A percentile compares a stretch with the other conserved stretches of the same genome.
Conservation (phyloP, 352 stramenopile species). For the Pythium myriotylum region DNA sequence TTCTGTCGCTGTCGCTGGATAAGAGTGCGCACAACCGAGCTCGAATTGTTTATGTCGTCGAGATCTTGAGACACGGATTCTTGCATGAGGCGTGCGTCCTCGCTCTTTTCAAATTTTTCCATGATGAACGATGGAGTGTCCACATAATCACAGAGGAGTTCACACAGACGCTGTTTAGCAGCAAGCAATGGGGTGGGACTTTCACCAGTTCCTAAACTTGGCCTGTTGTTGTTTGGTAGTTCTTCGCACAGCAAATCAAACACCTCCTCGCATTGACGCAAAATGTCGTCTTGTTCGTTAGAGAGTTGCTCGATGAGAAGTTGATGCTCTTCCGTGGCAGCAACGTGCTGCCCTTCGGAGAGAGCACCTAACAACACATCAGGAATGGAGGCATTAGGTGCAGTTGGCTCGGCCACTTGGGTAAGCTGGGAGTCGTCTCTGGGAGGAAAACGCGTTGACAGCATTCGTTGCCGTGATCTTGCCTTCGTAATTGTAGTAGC, state of each 20-base stretch:
- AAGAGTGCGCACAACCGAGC: conserved; percentile 46
- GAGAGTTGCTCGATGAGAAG: conserved; percentile 29
- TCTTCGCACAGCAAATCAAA: conserved; percentile 68
- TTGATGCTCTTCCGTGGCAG: conserved; percentile 10
- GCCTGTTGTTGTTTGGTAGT: conserved; percentile 6
- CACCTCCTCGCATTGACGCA: conserved; percentile 53
- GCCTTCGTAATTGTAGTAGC: neutral
- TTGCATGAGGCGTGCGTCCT: conserved; percentile 28
- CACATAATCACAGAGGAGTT: conserved; percentile 48
- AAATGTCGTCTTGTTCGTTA: conserved; percentile 30
- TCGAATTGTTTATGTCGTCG: conserved; percentile 28
- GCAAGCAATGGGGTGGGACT: too few species aligned
- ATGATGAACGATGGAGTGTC: conserved; percentile 47
- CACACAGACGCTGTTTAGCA: conserved; percentile 38
- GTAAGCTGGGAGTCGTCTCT: neutral
- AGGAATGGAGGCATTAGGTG: conserved; percentile 37
- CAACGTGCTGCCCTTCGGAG: conserved; percentile 20
- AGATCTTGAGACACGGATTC: conserved; percentile 27
- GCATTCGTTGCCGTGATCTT: conserved; percentile 5
- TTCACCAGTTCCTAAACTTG: too few species aligned
- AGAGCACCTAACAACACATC: conserved; percentile 46
- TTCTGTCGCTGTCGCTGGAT: conserved; percentile 59
- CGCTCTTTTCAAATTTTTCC: conserved; percentile 48
- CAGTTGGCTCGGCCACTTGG: neutral
- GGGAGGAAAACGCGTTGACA: conserved; percentile 5